Evolutionary conservation across 768 basidiomycete species (phyloP), one percentile per base, ranked within the genome.

Genomic region (Ramaria sp.): DNA sequence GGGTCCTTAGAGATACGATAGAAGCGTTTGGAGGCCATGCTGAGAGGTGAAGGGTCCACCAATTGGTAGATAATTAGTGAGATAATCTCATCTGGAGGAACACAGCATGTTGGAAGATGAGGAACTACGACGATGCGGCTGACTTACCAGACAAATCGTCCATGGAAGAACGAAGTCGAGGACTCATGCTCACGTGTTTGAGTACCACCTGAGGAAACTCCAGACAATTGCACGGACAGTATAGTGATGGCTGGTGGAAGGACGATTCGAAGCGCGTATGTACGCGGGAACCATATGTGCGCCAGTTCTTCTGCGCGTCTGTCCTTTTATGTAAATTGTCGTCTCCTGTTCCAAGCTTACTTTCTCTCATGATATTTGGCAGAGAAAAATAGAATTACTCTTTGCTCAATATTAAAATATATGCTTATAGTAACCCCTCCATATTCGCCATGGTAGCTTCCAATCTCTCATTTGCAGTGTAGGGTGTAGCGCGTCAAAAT

Each of bases 31-130:
- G 77, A 84, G 48, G 76, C 70, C 54, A 76, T 75, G 6, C 77
- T 77, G 64, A 90, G 73, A 24, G 78, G 66, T 50, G 75, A 74
- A 39, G 87, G 87, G 68, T 84, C 80, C 62, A 75, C 70, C 54
- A 88, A 78, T 64, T 86, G 81, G 70, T 81, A 85, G 68, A 89
- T 78, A 66, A 90, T 75, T 60, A 86, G 70, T 67, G 85, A 83
- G 41, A 90, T 71, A 61, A 90, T 72, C 72, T 90, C 87, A 66
- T 76, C 77, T 78, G 53, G 1, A 22, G 39, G 5, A 20, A 37
- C 47, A 13, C 20, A 31, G 62, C 58, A 66, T 61, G 52, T 39
- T 60, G 17, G 13, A 57, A 7, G 34, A 53, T 39, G 55, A 47
- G 55, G 37, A 39, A 20, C 17, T 49, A 6, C 12, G 4, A 46